Conservation (phyloP, 805 yeast species). For the Yamadazyma philogaea region DNA sequence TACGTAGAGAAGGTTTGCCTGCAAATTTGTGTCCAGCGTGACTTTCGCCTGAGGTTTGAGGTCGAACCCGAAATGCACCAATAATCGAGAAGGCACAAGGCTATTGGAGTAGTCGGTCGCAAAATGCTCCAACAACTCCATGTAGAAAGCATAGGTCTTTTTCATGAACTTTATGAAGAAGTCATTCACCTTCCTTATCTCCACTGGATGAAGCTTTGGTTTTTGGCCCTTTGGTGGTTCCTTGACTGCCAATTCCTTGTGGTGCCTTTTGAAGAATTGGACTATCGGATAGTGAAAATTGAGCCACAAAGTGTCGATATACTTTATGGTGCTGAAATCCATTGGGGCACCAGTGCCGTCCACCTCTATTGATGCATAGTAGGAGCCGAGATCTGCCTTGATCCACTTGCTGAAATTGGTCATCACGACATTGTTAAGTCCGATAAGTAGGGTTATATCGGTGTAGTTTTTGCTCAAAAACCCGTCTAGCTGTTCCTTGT, state of each 20-base stretch:
- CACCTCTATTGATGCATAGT: constrained; percentile 17
- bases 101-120: constrained; percentile 35
- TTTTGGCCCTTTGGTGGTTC: constrained; percentile 6
- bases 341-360: constrained; percentile 14
- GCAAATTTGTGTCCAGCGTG: constrained; percentile 7
- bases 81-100: constrained; percentile 30
- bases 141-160: constrained; percentile 48
- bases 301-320: constrained; percentile 52
- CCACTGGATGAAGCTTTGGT: constrained; percentile 43
- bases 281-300: constrained; percentile 64
- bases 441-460: constrained; percentile 46
- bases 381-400: constrained; percentile 29
- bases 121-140: constrained; percentile 38
- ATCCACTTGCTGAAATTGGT: constrained; percentile 46
- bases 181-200: constrained; percentile 54
- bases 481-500: constrained; percentile 20
- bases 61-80: constrained; percentile 26
- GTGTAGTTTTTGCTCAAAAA: constrained; percentile 20
- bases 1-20: constrained; percentile 38
- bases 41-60: constrained; percentile 3
- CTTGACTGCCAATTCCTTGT: constrained; percentile 15
- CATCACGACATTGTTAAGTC: constrained; percentile 48
- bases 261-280: constrained; percentile 49
- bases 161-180: constrained; percentile 48
- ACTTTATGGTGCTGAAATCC: constrained; percentile 36